A percentile compares a stretch with the other conserved stretches of the same genome.
phyloP scores from a whole-genome alignment of 2,329 filamentous ascomycete genomes.

The Pestalotiopsis sp. region DNA sequence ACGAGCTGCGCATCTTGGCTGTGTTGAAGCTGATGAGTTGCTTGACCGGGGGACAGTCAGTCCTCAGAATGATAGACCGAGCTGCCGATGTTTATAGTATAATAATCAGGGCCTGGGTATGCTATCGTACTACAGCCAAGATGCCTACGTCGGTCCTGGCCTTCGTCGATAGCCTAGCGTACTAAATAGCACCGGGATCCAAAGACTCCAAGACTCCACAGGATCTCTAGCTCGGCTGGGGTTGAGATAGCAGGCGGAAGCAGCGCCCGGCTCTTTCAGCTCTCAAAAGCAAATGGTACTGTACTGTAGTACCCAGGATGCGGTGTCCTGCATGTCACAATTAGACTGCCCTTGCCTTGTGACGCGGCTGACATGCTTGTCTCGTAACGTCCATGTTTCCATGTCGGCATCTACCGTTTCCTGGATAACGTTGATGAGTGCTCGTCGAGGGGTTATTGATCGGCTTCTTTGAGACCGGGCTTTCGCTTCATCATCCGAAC shows the following conservation, averaged over 20 bases:
- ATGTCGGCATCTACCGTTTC: too few relatives aligned
- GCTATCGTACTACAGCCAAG: neutral
- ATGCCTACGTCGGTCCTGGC: neutral
- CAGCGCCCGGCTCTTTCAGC: neutral
- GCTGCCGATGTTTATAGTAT: neutral
- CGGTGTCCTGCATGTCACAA: neutral
- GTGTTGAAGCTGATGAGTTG: neutral
- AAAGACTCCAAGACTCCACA: neutral
- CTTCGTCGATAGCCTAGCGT: neutral
- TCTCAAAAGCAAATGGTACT: neutral
- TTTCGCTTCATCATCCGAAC: too few relatives aligned
- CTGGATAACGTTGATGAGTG: too few relatives aligned
- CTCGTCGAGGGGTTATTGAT: too few relatives aligned
- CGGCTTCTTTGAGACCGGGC: too few relatives aligned
- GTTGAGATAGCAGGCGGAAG: neutral
- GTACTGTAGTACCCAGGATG: neutral
- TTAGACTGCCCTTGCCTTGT: too few relatives aligned
- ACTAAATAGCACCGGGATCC: neutral
- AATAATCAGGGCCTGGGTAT: neutral
- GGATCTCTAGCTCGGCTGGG: neutral
- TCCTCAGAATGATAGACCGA: neutral
- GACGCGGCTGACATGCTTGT: too few relatives aligned
- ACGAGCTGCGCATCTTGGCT: neutral
- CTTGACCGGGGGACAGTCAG: neutral
- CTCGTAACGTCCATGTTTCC: too few relatives aligned